Evolutionary conservation across 371 early-diverging fungal species (phyloP), one percentile per base, ranked within the genome.

Genomic region (Mucor ambiguus): DNA sequence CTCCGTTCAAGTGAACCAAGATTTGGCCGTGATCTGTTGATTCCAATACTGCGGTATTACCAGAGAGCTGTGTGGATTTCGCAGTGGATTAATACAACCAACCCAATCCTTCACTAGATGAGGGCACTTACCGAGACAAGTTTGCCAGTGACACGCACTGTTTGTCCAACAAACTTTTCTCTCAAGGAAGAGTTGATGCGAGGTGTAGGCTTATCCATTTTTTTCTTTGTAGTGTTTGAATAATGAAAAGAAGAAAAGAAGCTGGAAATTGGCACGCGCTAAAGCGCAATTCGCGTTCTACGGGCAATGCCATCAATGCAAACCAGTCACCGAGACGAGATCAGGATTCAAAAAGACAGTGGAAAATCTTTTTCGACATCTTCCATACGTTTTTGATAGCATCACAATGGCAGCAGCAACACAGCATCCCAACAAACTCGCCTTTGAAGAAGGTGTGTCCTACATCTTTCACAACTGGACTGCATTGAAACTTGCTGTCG

Each of bases 401-500:
- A 52, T 26, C 52, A 12, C 18, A 18, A 52, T 60, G 41, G 29
- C 54, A 54, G 8, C 54, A 33, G 70, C 54, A 54, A 9, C 54
- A 33, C 64, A 67, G 22, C 88, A 88, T 66, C 87, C 88, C 0
- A 89, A 90, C 68, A 84, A 86, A 57, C 70, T 80, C 12, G 87
- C 86, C 16, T 90, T 90, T 73, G 75, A 73, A 48, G 84, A 88
- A 73, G 91, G 89, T 26, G 83, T 85, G 8, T 52, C 70, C 3
- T 80, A 83, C 59, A 63, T 89, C 26, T 78, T 90, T 54, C 74
- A 83, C 33, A 81, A 85, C 30, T 93, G 94, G 94, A 90, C 89
- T 4, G 93, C 94, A 11, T 75, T 93, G 49, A 87, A 82, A 61
- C 70, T 93, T 24, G 94, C 94, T 0, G 91, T 93, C 2, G 88